Evolutionary conservation across 2,329 filamentous ascomycete genomes (phyloP).

Genomic region (Aspergillus arachidicola): DNA sequence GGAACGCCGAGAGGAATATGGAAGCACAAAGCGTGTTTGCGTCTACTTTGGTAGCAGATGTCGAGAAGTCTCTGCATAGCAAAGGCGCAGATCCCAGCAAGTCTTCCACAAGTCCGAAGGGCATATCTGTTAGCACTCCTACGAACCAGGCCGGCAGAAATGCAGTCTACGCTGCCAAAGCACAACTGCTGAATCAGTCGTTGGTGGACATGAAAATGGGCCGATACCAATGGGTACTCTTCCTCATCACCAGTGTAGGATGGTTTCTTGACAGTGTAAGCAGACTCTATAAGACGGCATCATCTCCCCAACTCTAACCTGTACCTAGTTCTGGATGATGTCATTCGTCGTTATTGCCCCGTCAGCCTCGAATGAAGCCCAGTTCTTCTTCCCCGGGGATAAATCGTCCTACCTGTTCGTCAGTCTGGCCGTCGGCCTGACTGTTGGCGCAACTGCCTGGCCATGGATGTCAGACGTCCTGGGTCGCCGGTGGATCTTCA

Average conservation of each 20-base stretch:
- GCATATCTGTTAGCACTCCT: not conserved
- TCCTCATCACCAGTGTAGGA: conserved; percentile 22
- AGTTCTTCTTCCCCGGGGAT: conserved; percentile 22
- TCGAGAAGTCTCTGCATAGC: not conserved
- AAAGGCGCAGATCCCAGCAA: not conserved
- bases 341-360: conserved; percentile 22
- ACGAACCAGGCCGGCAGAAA: not conserved
- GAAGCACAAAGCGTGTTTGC: not conserved
- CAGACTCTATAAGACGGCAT: not conserved
- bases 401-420: conserved; percentile 20
- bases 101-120: not conserved
- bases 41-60: not conserved
- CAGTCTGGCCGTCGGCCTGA: conserved; percentile 18
- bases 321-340: conserved; percentile 23
- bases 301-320: too few species aligned
- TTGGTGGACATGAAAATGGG: conserved; percentile 25
- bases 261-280: conserved; percentile 27
- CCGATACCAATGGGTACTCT: conserved; percentile 24
- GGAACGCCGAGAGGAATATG: not conserved
- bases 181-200: conserved; percentile 20
- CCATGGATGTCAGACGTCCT: conserved; percentile 23
- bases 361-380: conserved; percentile 21
- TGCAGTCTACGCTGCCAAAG: conserved; percentile 12
- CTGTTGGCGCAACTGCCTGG: conserved; percentile 19
- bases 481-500: conserved; percentile 24